Evolutionary conservation across 805 yeast genomes (phyloP).

Genomic region (Pichia cabralensis): DNA sequence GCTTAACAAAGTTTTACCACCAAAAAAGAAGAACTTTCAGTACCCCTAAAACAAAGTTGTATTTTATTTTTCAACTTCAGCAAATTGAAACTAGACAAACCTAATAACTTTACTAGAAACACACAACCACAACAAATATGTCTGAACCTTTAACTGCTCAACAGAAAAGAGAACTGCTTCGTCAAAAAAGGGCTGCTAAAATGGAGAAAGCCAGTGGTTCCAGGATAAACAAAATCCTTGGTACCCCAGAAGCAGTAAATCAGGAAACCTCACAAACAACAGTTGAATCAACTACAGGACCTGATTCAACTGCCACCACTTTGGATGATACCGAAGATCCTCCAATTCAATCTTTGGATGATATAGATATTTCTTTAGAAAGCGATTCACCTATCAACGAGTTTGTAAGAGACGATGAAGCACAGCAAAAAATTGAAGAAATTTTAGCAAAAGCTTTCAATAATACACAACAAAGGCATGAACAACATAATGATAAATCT

Average conservation of each 20-base stretch:
- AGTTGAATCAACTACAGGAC: neutral
- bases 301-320: neutral
- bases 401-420: slow-evolving; percentile 6
- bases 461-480: slow-evolving; percentile 2
- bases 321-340: neutral
- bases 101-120: too few species aligned
- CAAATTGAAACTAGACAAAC: too few species aligned
- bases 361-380: slow-evolving; percentile 12
- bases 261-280: neutral
- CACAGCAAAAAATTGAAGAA: slow-evolving; percentile 11
- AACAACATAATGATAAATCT: too few species aligned
- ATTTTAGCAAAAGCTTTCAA: too few species aligned
- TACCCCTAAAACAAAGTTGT: too few species aligned
- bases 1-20: too few species aligned
- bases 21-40: too few species aligned
- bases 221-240: slow-evolving; percentile 42
- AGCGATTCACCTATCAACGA: slow-evolving; percentile 4
- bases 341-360: slow-evolving; percentile 7
- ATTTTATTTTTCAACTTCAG: too few species aligned
- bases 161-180: slow-evolving; percentile 45
- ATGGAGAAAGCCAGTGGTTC: slow-evolving; percentile 46
- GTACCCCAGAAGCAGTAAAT: slow-evolving; percentile 12
- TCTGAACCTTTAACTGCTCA: slow-evolving; percentile 36
- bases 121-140: too few species aligned
- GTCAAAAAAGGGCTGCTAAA: slow-evolving; percentile 60